These are phyloP conservation scores for Achlya hypogyna DNA, from an alignment of 352 stramenopile genomes.

Conservation along the genomic window DNA sequence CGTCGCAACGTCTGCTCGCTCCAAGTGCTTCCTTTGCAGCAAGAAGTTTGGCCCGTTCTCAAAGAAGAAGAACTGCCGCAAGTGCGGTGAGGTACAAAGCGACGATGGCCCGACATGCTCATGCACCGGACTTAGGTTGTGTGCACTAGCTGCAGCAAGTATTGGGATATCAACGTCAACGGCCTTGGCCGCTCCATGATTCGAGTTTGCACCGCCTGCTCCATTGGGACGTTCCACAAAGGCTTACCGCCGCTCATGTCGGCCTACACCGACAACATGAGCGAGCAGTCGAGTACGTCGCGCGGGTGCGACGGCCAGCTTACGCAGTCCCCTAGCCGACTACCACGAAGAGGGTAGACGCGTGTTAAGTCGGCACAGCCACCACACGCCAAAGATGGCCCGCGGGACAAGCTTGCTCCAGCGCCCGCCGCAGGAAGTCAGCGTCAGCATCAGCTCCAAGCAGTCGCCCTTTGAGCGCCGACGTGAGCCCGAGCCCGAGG, in stretches of 20 bases:
- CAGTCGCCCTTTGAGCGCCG: neutral
- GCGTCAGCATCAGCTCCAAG: neutral
- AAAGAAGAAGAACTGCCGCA: constrained; percentile 57
- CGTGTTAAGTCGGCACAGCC: neutral
- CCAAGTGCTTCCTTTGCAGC: constrained; percentile 51
- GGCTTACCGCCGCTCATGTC: neutral
- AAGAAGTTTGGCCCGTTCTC: constrained; percentile 49
- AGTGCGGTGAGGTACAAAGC: constrained; percentile 64
- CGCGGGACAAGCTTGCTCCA: neutral
- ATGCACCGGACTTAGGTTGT: constrained; percentile 29
- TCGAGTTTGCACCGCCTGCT: constrained; percentile 52
- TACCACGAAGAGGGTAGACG: neutral
- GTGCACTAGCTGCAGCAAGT: constrained; percentile 46
- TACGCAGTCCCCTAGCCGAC: neutral
- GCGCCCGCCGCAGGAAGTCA: neutral
- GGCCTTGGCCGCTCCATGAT: constrained; percentile 38
- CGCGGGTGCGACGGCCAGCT: neutral
- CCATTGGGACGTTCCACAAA: constrained; percentile 11
- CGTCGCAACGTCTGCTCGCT: constrained; percentile 43
- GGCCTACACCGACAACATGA: neutral
- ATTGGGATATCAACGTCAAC: constrained; percentile 43
- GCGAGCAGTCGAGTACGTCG: neutral
- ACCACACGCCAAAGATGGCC: neutral
- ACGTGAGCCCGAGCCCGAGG: neutral
- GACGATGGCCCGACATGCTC: neutral